Evolutionary conservation across 306 rosid genomes (phyloP), one percentile per base, ranked within the genome.

Genomic region (Amphicarpaea edgeworthii): DNA sequence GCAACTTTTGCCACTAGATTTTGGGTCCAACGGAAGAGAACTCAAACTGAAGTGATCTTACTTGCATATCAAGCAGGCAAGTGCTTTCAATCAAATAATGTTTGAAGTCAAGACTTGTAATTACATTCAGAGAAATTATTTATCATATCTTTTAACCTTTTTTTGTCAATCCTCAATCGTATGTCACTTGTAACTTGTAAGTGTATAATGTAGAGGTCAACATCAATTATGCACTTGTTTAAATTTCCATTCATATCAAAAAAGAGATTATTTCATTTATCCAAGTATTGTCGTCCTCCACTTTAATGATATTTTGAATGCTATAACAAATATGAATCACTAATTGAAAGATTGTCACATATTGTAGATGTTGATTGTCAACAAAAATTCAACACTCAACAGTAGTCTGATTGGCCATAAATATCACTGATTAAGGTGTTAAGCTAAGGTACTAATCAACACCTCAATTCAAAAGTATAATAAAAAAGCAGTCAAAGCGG

Each of bases 31-130:
- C 37, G 69, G 60, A 78, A 79, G 77, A 73, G 60, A 71, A 73
- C 32, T 54, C 75, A 72, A 19, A 37, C 68, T 64, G 68, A 63
- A 63, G 43, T 51, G 47, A 53, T 72, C 83, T 79, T 73, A 28
- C 87, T 84, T 84, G 21, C 71, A 41, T 80, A 75, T 63, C 66
- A 77, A 80, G 87, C 76, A 66, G 51, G 46, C 77, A 73, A 65
- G 71, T 57, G 47, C 79, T 77, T 40, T 47, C 78, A 80, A 72
- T 71, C 73, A 53, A 76, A 59, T 70, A 51, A 41, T 61, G 62
- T 81, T 83, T 78, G 77, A 63, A 83, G 68, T 78, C 83, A 81
- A 69, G 65, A 70, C 63, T 53, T 12, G 40, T 66, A 19, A 79
- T 79, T 50, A 41, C 67, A 40, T 42, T 23, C 64, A 38, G 1